Percentiles rank a stretch among this genome's conserved stretches.
Conservation (phyloP, 257 asterid species). For the Fraxinus cuspidata region DNA sequence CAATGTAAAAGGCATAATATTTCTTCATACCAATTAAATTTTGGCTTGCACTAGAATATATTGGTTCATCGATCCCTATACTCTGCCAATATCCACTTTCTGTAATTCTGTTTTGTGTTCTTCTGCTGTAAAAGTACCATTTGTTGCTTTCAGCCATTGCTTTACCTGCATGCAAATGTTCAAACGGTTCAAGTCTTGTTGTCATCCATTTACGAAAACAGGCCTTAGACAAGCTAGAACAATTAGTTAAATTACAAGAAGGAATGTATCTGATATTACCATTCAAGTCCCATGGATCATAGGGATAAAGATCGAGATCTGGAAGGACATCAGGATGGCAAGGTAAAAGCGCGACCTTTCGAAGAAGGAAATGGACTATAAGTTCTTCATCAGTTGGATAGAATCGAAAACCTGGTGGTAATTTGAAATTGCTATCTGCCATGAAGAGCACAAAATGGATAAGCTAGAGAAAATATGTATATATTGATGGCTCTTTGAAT, state of each 20-base stretch:
- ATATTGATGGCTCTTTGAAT: too few relatives aligned
- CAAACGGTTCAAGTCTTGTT: too few relatives aligned
- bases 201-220: too few relatives aligned
- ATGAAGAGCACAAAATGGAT: conserved; percentile 25
- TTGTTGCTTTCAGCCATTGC: conserved; percentile 92
- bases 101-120: conserved; percentile 60
- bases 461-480: not conserved
- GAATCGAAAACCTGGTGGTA: conserved; percentile 94
- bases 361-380: conserved; percentile 92
- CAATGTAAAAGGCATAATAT: conserved; percentile 58
- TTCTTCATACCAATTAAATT: conserved; percentile 68
- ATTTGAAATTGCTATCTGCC: conserved; percentile 63
- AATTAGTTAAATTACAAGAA: not conserved
- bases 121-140: conserved; percentile 91
- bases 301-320: conserved; percentile 85
- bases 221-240: too few relatives aligned
- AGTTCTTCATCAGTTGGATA: conserved; percentile 91
- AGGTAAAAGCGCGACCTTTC: conserved; percentile 77
- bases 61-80: conserved; percentile 68
- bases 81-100: conserved; percentile 81
- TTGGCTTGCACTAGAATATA: conserved; percentile 47
- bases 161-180: conserved; percentile 56
- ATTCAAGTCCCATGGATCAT: conserved; percentile 91
- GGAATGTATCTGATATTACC: conserved; percentile 36
- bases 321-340: conserved; percentile 95